Conservation (phyloP, 2,329 filamentous ascomycete species). For the Aspergillus jensenii region DNA sequence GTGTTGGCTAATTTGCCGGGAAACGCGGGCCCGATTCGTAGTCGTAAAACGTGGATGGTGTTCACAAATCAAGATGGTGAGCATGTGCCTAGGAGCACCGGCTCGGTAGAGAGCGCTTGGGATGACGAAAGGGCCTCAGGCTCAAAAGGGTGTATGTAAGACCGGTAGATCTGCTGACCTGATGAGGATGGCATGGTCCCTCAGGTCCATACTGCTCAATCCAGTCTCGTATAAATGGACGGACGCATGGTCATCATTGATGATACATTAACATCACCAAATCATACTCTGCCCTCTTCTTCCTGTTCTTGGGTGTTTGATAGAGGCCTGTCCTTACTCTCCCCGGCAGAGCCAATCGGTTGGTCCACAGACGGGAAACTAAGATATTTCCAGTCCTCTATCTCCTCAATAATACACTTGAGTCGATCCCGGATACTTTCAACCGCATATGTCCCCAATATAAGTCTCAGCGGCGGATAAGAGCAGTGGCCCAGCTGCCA, state of each 20-base stretch:
- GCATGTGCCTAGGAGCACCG: neutral
- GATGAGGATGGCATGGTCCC: too few relatives aligned
- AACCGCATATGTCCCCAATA: constrained; percentile 92
- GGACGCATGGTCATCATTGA: neutral
- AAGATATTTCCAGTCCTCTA: constrained; percentile 89
- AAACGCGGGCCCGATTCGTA: neutral
- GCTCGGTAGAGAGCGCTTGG: neutral
- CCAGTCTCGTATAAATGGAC: too few relatives aligned
- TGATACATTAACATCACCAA: neutral
- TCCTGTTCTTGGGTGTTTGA: constrained; percentile 1
- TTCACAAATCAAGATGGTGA: neutral
- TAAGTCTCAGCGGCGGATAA: constrained; percentile 82
- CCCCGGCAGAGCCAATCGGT: constrained; percentile 7
- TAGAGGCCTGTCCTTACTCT: neutral
- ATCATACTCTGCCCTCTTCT: neutral
- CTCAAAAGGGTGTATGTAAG: neutral
- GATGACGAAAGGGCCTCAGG: neutral
- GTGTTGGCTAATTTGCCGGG: neutral
- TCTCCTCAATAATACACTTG: constrained; percentile 88
- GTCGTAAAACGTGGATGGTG: neutral
- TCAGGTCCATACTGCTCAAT: neutral
- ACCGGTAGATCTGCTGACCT: neutral
- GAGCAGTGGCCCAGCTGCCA: constrained; percentile 94
- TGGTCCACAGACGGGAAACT: constrained; percentile 59
- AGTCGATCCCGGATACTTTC: constrained; percentile 91